Base-by-base conservation (phyloP, 148 eudicot species). In the Euryodendron excelsum region DNA sequence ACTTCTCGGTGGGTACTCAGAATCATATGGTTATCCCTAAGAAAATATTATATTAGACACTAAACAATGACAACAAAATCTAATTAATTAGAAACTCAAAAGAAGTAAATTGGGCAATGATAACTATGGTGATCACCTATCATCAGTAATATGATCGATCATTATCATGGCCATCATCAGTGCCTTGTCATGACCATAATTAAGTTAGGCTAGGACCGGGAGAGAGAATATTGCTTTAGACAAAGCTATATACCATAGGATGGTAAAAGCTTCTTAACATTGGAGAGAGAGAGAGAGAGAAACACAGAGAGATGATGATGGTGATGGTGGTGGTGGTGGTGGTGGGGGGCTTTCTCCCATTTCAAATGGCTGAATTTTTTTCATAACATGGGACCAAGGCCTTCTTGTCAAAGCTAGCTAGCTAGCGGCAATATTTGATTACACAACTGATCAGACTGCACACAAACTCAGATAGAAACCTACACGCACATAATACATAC, bases 31-130 rank as follows among this genome's bases (percentile, higher is more conserved):
- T 25, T 41, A 37, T 41, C 72, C 72, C 52, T 41, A 13, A 68
- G 8, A 39, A 37, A 10, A 41, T 10, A 68, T n/a, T 14, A 37
- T n/a, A 55, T 3, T 20, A 15, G 20, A 23, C 1, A 21, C 6
- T 0, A 1, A 31, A 31, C 1, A 3, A 27, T 11, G 66, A 61
- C 23, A 68, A 39, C 52, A 37, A 23, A 65, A 68, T 41, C 72
- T 68, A 41, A 68, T 39, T 41, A 41, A n/a, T 58, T 66, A 66
- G 70, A 66, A 66, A 34, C 45, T 36, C 27, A 67, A 67, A 39
- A 67, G 71, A 67, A 39, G 17, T 1, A 1, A 18, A 67, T 20
- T 10, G 73, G n/a, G 73, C 73, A 69, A 69, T 69, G 25, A 41
- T 27, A 45, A 45, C 1, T 31, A 47, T 69, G n/a, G 45, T 27